Base-by-base conservation (phyloP, 768 basidiomycete species). In the Lactifluus echinatus region DNA sequence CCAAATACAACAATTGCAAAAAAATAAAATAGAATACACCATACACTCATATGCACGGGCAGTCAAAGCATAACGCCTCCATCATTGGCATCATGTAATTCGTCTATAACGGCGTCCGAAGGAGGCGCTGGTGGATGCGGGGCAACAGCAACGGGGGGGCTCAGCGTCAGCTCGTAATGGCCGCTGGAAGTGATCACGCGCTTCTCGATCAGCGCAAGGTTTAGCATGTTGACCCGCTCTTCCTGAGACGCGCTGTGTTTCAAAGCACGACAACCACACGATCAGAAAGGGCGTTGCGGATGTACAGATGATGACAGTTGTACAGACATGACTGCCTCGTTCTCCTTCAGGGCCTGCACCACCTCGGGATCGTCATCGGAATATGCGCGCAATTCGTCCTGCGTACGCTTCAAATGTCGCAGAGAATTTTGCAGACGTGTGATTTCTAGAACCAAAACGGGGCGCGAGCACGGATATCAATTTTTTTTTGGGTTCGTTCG, bases 341-440 rank as follows among this genome's bases (percentile, higher is more conserved):
- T 93, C 70, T 93, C 90, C 55, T 81, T 74, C 8, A 83, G 69
- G 10, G 84, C 88, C 45, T 78, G 74, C 31, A 64, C 66, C 8
- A 89, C 67, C 49, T 88, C 87, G 6, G 72, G 70, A 66, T 89
- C 21, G 2, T 11, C 2, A 3, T 42, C 68, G 40, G 83, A 64
- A 59, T 77, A 74, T 55, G 79, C 76, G 47, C 73, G 66, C 24
- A 91, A 72, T 49, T 78, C 71, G 8, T 66, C 63, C 66, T 93
- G 89, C 6, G 90, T 88, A 34, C 75, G 72, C 55, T 70, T 72
- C 49, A 93, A 71, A 62, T 81, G 85, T 34, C 66, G 63, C 49
- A 93, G 67, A 10, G 90, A 92, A 65, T 88, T 82, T 62, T 82
- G 79, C 12, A 92, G 74, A 54, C 90, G 82, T 33, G 81, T 67